Conservation (phyloP, 768 basidiomycete genomes). For the Gymnopilus junonius region DNA sequence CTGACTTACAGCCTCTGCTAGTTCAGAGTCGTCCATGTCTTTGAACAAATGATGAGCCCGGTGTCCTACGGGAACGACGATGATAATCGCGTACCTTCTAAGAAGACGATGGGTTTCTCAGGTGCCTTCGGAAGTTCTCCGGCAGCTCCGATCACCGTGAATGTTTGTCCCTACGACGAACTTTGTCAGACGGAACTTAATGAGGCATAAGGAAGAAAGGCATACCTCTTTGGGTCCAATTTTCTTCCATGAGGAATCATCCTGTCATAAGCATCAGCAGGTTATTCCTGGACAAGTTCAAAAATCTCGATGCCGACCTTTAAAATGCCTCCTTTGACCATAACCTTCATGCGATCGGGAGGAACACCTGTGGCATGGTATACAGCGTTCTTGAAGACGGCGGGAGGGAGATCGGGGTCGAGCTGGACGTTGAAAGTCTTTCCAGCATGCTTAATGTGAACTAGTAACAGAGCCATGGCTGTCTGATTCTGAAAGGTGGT, state of each 20-base stretch:
- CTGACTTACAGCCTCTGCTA: constrained; percentile 75
- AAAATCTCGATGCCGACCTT: constrained; percentile 58
- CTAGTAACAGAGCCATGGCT: constrained; percentile 67
- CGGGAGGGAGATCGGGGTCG: constrained; percentile 70
- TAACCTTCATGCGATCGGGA: constrained; percentile 93
- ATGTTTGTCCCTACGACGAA: constrained; percentile 73
- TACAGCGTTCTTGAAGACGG: constrained; percentile 82
- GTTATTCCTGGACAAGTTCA: not conserved
- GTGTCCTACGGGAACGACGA: too few species aligned
- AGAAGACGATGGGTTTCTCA: constrained; percentile 73
- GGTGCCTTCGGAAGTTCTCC: constrained; percentile 93
- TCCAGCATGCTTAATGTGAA: constrained; percentile 91
- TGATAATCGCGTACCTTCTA: constrained; percentile 66
- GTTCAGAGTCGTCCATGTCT: constrained; percentile 86
- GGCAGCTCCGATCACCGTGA: constrained; percentile 93
- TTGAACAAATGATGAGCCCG: not conserved
- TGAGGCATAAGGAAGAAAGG: constrained; percentile 5
- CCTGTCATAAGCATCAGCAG: constrained; percentile 45
- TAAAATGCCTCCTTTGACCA: constrained; percentile 90
- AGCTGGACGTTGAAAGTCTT: constrained; percentile 75
- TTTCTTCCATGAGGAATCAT: constrained; percentile 87
- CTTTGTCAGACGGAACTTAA: not conserved
- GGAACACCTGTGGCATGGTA: constrained; percentile 87
- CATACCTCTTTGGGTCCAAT: constrained; percentile 80
- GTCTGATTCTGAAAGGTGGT: constrained; percentile 12